Base-by-base conservation (phyloP, 164 flowering plant genomes). In the Umbellularia californica region DNA sequence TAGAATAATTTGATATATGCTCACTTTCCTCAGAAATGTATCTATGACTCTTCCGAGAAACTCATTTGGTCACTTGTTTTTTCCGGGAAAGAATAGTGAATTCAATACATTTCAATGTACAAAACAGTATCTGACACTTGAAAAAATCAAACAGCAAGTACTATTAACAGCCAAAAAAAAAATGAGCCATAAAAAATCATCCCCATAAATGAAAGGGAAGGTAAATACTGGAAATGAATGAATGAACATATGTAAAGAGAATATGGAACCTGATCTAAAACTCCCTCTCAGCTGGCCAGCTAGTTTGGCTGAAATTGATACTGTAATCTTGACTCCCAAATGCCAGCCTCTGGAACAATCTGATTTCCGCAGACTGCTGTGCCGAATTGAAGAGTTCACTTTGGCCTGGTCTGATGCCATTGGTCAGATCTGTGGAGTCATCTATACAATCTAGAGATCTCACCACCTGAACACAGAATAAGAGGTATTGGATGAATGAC, bases 401-500 rank as follows among this genome's bases (percentile, higher is more conserved):
- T 74, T 94, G 86, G 13, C 98, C 98, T 19, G 92, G 86, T 82
- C 72, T 88, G 88, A 92, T 86, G 55, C 98, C 98, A 78, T 92
- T 92, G 66, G 77, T 81, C 52, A 92, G 82, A 81, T 94, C 93
- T 14, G 88, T 50, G 2, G 83, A 62, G 12, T 81, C 86, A 25
- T 63, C 73, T 62, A 85, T 60, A 68, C 78, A 65, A 60, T 89
- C 93, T 58, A 94, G 85, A 62, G 92, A 92, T 83, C 97, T 82
- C 23, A 87, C 92, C 71, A 94, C 88, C 98, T 94, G 86, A 25
- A 60, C 71, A 75, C 19, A 70, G 58, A 25, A 70, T 55, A 15
- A 4, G 17, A 55, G 60, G 60, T 15, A 55, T 55, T 15, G n/a
- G 17, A 55, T 19, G 5, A 55, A 55, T 41, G 47, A 41, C 47